Evolutionary conservation across 106 monocot species (phyloP).

Genomic region (Triglochin maritima): DNA sequence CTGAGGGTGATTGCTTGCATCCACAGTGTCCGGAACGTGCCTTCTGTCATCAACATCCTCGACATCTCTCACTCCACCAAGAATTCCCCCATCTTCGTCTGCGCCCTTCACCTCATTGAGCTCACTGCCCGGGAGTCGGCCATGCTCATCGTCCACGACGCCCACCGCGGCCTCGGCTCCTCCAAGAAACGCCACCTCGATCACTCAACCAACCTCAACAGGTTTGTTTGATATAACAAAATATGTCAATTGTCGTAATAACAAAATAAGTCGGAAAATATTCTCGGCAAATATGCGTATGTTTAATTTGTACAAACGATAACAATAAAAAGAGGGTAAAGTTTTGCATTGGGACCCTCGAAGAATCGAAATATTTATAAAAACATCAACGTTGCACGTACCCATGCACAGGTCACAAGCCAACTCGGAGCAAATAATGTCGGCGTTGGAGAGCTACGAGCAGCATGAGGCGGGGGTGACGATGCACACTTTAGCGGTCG

Average conservation of each 20-base stretch:
- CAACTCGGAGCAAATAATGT: slow-evolving; percentile 25
- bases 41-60: slow-evolving; percentile 27
- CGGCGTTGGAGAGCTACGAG: slow-evolving; percentile 36
- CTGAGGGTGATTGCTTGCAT: slow-evolving; percentile 27
- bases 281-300: too few relatives aligned
- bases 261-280: too few relatives aligned
- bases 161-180: slow-evolving; percentile 7
- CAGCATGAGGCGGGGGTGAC: slow-evolving; percentile 32
- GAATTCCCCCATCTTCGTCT: slow-evolving; percentile 14
- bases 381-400: too few relatives aligned
- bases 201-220: not conserved
- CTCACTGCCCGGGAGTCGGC: slow-evolving; percentile 6
- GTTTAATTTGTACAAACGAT: too few relatives aligned
- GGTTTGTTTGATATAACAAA: not conserved
- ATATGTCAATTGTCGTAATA: too few relatives aligned
- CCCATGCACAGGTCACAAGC: not conserved
- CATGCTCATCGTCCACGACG: slow-evolving; percentile 14
- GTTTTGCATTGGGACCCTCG: too few relatives aligned
- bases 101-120: slow-evolving; percentile 27
- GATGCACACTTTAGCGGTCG: slow-evolving; percentile 28
- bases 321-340: too few relatives aligned
- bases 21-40: slow-evolving; percentile 20
- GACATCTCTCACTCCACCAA: slow-evolving; percentile 22
- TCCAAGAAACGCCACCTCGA: not conserved
- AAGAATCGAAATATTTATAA: too few relatives aligned